Evolutionary conservation across 2,329 filamentous ascomycete genomes (phyloP), one percentile per base, ranked within the genome.

Genomic region (Penicillium sp.): DNA sequence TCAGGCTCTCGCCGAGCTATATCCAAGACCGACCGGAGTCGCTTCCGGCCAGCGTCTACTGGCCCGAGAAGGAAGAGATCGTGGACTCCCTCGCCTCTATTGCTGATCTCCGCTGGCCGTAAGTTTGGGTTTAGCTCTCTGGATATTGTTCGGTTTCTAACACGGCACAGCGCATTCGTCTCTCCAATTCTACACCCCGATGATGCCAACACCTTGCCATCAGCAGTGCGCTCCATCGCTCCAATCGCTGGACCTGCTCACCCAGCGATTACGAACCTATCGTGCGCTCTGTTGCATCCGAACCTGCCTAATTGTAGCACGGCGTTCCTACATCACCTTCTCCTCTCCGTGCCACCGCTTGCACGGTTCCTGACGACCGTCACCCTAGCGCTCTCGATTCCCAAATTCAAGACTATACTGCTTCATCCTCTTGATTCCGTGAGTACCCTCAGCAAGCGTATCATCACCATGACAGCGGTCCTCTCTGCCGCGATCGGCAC

Each of bases 221-320:
- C 87, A 0, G 65, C 79, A 3, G 76, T 83, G 3, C 78, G 95
- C 18, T 73, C 80, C 11, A 84, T 96, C 49, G 79, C 85, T 0
- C 88, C 90, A 0, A 82, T 97, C 46, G 89, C 89, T 1, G 84
- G 87, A 1, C 81, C 87, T 25, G 92, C 92, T 0, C 92, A 97
- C 64, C 92, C 92, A 1, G 83, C 89, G 35, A 92, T 95, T 67
- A 84, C 81, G 9, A 86, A 84, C 22, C 81, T 96, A 16, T 92
- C 89, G 36, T 99, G 93, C 72, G 92, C 92, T 1, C 80, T 92
- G 2, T 81, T 97, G 2, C 92, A 99, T 66, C 91, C 92, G 0
- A 78, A 81, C 14, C 88, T 95, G 62, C 91, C 92, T 1, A 95
- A 88, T 14, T 99, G 92, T 69, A 80, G 86, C 31, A 87, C 88